These are phyloP conservation scores for Craterostigma plantagineum DNA, from an alignment of 257 asterid species.

Conservation along the genomic window DNA sequence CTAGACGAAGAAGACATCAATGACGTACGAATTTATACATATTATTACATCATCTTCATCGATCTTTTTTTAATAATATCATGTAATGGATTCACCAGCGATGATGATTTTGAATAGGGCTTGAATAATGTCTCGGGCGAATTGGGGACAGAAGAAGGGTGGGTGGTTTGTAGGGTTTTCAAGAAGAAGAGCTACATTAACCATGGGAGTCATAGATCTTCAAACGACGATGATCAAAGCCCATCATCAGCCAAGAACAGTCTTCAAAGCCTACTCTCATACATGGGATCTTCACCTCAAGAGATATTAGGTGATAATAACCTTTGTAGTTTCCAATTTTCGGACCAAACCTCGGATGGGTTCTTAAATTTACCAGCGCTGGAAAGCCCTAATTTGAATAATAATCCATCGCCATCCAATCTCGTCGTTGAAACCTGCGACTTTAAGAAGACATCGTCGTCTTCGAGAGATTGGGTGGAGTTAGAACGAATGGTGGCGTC, in stretches of 20 bases:
- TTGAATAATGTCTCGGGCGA: conserved; percentile 13
- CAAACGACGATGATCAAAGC: conserved; percentile 13
- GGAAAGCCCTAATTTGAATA: conserved; percentile 17
- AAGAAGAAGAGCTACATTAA: conserved; percentile 92
- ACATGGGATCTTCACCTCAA: conserved; percentile 44
- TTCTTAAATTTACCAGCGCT: conserved; percentile 63
- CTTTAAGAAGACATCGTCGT: conserved; percentile 8
- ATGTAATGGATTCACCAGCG: too few relatives aligned
- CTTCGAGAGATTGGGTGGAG: conserved; percentile 36
- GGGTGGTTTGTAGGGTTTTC: conserved; percentile 96
- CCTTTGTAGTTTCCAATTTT: conserved; percentile 14
- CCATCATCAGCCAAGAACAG: conserved; percentile 8
- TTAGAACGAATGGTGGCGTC: conserved; percentile 79
- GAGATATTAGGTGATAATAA: conserved; percentile 55
- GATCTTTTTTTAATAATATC: neutral
- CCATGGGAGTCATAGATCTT: conserved; percentile 19
- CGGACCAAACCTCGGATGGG: conserved; percentile 9
- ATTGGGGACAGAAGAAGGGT: conserved; percentile 50
- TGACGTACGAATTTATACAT: too few relatives aligned
- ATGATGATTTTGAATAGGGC: too few relatives aligned
- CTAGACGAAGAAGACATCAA: conserved; percentile 34
- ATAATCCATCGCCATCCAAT: too few relatives aligned
- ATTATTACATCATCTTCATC: conserved; percentile 11
- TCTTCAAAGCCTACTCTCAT: conserved; percentile 12
- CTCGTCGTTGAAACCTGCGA: neutral